These are phyloP conservation scores for Tieghemiomyces parasiticus DNA, from an alignment of 192 early-diverging fungal species.

Conservation along the genomic window DNA sequence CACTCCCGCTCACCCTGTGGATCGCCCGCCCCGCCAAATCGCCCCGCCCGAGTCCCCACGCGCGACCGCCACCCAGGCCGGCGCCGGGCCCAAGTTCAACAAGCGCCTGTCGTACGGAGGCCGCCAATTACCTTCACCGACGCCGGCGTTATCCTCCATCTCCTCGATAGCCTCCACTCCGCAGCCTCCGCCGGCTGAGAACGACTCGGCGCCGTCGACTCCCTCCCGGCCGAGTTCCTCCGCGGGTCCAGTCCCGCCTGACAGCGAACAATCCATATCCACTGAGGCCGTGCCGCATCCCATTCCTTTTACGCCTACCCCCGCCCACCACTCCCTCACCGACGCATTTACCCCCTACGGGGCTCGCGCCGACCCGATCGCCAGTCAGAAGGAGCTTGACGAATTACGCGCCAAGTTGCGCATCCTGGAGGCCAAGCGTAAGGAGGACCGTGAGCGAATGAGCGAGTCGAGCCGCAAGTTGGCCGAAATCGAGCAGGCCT, in stretches of 20 bases:
- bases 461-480: conserved; percentile 54
- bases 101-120: conserved; percentile 10
- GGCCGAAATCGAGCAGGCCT: conserved; percentile 54
- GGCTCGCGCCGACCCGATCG: conserved; percentile 16
- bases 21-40: not conserved
- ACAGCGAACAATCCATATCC: not conserved
- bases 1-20: not conserved
- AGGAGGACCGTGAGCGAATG: conserved; percentile 60
- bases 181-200: not conserved
- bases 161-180: not conserved
- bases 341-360: conserved; percentile 6
- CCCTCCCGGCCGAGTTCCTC: not conserved
- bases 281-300: not conserved
- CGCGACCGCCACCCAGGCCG: not conserved
- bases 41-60: not conserved
- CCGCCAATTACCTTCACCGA: not conserved
- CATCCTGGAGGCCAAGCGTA: conserved; percentile 64
- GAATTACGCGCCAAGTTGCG: conserved; percentile 62
- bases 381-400: conserved; percentile 57
- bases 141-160: not conserved
- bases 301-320: conserved; percentile 1
- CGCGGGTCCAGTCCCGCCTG: not conserved
- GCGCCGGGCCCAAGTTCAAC: not conserved
- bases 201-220: not conserved
- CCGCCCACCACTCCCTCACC: conserved; percentile 9